Conservation (phyloP, 2,329 filamentous ascomycete species). For the Microdochium trichocladiopsis region DNA sequence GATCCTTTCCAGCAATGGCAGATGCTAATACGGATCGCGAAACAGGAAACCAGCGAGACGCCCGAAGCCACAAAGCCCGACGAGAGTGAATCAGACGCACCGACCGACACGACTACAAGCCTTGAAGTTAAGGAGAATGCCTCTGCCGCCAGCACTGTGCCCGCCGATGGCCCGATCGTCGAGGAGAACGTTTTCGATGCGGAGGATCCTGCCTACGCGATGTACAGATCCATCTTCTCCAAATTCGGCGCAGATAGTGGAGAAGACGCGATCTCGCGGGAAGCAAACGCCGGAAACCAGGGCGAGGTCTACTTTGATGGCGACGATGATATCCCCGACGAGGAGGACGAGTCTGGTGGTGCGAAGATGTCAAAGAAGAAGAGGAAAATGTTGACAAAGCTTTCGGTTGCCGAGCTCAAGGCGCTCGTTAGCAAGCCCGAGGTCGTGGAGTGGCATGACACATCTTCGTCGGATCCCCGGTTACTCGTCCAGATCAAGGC, state of each 20-base stretch:
- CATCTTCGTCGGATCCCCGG: constrained; percentile 80
- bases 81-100: constrained; percentile 13
- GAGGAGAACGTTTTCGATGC: constrained; percentile 42
- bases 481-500: constrained; percentile 92
- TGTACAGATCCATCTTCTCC: constrained; percentile 76
- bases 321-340: constrained; percentile 79
- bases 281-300: constrained; percentile 65
- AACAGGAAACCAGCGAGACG: constrained; percentile 17
- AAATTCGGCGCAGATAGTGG: constrained; percentile 65
- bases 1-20: neutral
- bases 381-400: constrained; percentile 81
- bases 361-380: constrained; percentile 89
- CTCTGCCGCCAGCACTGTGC: constrained; percentile 23
- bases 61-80: constrained; percentile 25
- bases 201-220: constrained; percentile 71
- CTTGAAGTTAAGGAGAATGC: constrained; percentile 35
- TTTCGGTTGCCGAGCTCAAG: constrained; percentile 93
- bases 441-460: constrained; percentile 96
- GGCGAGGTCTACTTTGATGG: constrained; percentile 79
- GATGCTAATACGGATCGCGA: constrained; percentile 13
- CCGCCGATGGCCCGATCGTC: constrained; percentile 38
- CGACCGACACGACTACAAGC: constrained; percentile 21
- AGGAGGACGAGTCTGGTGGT: constrained; percentile 63
- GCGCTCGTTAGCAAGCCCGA: constrained; percentile 86
- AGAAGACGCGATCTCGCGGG: constrained; percentile 57